A percentile compares a stretch with the other conserved stretches of the same genome.
phyloP scores from a whole-genome alignment of 495 filamentous ascomycete genomes.

The Saxophila tyrrhenica region DNA sequence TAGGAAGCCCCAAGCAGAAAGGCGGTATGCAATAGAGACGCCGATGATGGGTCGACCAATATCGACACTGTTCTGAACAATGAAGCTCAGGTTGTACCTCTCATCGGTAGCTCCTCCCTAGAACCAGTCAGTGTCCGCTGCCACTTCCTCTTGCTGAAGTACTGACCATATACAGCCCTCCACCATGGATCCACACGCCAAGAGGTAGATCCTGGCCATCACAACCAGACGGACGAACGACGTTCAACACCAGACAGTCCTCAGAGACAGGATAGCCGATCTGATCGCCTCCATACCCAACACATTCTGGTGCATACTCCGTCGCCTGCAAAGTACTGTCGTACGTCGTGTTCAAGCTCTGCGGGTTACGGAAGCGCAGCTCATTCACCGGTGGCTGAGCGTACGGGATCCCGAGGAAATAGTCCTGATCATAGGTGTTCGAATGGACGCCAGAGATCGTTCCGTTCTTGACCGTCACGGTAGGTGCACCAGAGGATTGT shows the following conservation, averaged over 20 bases:
- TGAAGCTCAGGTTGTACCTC: slow-evolving; percentile 42
- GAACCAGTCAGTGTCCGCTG: no score
- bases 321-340: slow-evolving; percentile 24
- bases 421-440: slow-evolving; percentile 26
- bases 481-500: slow-evolving; percentile 8
- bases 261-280: slow-evolving; percentile 31
- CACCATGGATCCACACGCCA: slow-evolving; percentile 58
- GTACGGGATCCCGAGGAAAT: slow-evolving; percentile 55
- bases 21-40: slow-evolving; percentile 50
- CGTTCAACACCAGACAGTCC: slow-evolving; percentile 55
- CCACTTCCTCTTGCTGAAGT: no score
- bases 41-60: slow-evolving; percentile 50
- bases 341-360: slow-evolving; percentile 37
- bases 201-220: slow-evolving; percentile 47
- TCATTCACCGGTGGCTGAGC: slow-evolving; percentile 48
- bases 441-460: slow-evolving; percentile 24
- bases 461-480: slow-evolving; percentile 26
- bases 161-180: slow-evolving; percentile 43
- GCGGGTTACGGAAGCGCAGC: slow-evolving; percentile 49
- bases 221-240: slow-evolving; percentile 50
- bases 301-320: slow-evolving; percentile 30
- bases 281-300: slow-evolving; percentile 32
- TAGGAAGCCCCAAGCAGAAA: slow-evolving; percentile 45
- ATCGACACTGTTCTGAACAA: slow-evolving; percentile 40
- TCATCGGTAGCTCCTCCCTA: slow-evolving; percentile 38